These are phyloP conservation scores for Saccharomyces uvarum DNA, from an alignment of 1,139 yeast species.

Conservation along the genomic window DNA sequence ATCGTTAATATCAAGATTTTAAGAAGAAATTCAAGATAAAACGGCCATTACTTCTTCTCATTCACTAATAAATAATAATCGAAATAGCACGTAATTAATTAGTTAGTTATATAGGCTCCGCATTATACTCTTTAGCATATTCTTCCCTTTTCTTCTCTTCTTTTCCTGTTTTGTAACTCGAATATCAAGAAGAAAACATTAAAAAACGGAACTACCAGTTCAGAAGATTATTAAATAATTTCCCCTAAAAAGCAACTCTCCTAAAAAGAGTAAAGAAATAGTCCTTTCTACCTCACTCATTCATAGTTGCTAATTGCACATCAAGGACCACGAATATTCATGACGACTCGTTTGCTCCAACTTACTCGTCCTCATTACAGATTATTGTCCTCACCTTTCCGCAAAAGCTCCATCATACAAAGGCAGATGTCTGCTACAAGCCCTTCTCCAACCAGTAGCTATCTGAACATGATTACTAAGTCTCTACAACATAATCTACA, in stretches of 20 bases:
- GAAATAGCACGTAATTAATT: neutral
- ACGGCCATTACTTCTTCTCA: neutral
- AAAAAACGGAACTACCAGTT: neutral
- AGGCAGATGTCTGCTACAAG: neutral
- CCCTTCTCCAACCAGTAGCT: neutral
- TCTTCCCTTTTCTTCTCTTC: neutral
- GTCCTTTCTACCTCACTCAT: neutral
- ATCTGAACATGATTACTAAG: neutral
- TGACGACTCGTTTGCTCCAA: constrained; percentile 1
- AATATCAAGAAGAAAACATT: neutral
- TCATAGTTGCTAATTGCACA: neutral
- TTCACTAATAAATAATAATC: neutral
- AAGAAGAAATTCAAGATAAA: neutral
- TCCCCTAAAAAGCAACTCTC: neutral
- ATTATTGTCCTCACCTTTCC: neutral
- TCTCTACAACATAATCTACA: neutral
- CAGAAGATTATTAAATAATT: neutral
- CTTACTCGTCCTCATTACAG: neutral
- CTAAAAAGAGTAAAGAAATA: neutral
- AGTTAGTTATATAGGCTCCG: neutral
- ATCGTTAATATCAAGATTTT: neutral
- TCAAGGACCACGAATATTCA: neutral
- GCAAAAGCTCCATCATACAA: neutral
- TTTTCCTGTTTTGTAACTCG: neutral
- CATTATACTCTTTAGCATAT: neutral